A percentile compares a stretch with the other conserved stretches of the same genome.
phyloP scores from a whole-genome alignment of 305 asterid genomes.

The Fraxinus ornus region DNA sequence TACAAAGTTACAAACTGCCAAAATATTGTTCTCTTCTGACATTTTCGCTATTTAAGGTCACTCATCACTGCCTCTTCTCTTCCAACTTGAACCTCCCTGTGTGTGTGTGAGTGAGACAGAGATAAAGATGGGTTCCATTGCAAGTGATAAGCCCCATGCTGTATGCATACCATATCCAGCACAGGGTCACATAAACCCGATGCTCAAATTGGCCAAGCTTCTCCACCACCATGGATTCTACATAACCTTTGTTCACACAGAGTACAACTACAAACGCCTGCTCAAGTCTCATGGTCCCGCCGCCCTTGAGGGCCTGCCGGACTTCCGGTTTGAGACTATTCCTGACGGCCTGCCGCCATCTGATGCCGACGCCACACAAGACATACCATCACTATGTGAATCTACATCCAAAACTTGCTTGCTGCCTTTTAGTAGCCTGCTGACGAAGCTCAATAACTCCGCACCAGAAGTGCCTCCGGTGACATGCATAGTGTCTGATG shows the following conservation, averaged over 20 bases:
- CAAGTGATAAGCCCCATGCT: neutral
- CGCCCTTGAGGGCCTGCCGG: slow-evolving; percentile 39
- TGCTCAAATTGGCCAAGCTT: slow-evolving; percentile 52
- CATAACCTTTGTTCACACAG: slow-evolving; percentile 50
- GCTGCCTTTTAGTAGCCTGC: slow-evolving; percentile 38
- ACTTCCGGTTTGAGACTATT: slow-evolving; percentile 45
- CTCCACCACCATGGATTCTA: slow-evolving; percentile 42
- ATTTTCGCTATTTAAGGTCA: neutral
- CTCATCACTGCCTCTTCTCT: neutral
- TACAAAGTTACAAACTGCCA: too few relatives aligned
- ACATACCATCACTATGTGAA: slow-evolving; percentile 37
- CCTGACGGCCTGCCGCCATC: slow-evolving; percentile 53
- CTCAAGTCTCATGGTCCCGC: slow-evolving; percentile 40
- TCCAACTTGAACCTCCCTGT: neutral
- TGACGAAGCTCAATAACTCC: slow-evolving; percentile 20
- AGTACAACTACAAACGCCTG: slow-evolving; percentile 51
- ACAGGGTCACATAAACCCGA: slow-evolving; percentile 54
- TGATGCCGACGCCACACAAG: slow-evolving; percentile 44
- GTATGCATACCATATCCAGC: slow-evolving; percentile 29
- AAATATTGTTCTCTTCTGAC: neutral
- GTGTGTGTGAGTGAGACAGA: neutral
- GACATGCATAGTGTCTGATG: slow-evolving; percentile 42
- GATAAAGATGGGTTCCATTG: neutral
- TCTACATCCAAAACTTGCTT: slow-evolving; percentile 38
- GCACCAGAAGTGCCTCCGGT: slow-evolving; percentile 32